A percentile compares a stretch with the other conserved stretches of the same genome.
Evolutionary conservation across 139 green algal species (phyloP).

Genomic region (Chlamydomonas incerta): DNA sequence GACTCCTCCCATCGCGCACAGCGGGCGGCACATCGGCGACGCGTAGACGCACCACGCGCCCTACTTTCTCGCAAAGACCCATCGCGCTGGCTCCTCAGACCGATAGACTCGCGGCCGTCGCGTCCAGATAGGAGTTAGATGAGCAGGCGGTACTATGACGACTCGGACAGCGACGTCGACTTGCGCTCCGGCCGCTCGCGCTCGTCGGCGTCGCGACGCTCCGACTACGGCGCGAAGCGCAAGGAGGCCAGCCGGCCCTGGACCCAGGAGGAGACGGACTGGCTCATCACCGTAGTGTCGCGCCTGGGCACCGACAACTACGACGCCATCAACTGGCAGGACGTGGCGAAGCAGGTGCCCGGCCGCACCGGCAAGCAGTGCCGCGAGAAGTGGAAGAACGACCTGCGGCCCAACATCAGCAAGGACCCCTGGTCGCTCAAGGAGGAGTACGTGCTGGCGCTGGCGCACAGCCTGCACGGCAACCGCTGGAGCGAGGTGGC

Average conservation of each 20-base stretch:
- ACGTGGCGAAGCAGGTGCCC: conserved; percentile 39
- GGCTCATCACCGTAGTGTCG: neutral
- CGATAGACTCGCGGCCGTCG: too few relatives aligned
- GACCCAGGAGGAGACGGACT: conserved; percentile 24
- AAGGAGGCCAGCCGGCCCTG: conserved; percentile 37
- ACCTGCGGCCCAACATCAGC: conserved; percentile 74
- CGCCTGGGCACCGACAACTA: neutral
- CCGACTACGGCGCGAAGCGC: neutral
- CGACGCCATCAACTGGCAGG: conserved; percentile 45
- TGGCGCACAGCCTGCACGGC: conserved; percentile 73
- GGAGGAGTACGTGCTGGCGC: conserved; percentile 51
- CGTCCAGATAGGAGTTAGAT: neutral
- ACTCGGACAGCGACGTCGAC: conserved; percentile 18
- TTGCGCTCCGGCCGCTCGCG: neutral
- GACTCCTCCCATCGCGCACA: too few relatives aligned
- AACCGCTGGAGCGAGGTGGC: conserved; percentile 90
- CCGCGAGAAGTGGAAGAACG: conserved; percentile 85
- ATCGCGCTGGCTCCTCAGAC: too few relatives aligned
- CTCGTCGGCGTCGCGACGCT: neutral
- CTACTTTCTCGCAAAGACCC: too few relatives aligned
- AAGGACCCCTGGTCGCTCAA: conserved; percentile 51
- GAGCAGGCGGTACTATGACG: conserved; percentile 24
- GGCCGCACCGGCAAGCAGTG: conserved; percentile 87
- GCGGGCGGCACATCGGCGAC: too few relatives aligned
- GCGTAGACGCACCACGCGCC: too few relatives aligned